Evolutionary conservation across 164 flowering plant genomes (phyloP).

Genomic region (Amborella trichopoda): DNA sequence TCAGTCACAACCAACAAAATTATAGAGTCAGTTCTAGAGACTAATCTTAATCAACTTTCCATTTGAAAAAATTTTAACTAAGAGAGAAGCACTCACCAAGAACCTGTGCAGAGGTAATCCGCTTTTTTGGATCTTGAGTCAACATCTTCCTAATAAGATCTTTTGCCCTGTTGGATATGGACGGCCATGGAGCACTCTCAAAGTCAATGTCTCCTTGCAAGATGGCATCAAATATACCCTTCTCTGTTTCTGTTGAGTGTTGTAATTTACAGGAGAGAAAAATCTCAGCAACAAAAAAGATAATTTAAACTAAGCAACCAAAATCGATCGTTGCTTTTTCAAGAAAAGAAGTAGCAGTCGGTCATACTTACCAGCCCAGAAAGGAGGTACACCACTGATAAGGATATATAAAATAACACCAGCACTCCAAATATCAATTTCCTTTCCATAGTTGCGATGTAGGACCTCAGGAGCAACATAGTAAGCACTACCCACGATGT

Average conservation of each 20-base stretch:
- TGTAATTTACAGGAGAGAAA: no score
- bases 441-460: slow-evolving; percentile 5
- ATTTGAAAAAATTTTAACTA: not conserved
- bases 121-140: slow-evolving; percentile 59
- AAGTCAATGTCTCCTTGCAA: slow-evolving; percentile 63
- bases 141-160: slow-evolving; percentile 82
- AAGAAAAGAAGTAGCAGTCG: not conserved
- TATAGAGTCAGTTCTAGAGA: not conserved
- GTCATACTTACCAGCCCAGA: slow-evolving; percentile 12
- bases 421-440: slow-evolving; percentile 11
- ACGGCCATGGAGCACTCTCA: slow-evolving; percentile 69
- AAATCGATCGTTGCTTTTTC: no score
- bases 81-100: slow-evolving; percentile 39
- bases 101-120: slow-evolving; percentile 76
- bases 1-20: not conserved
- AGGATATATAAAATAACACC: slow-evolving; percentile 11
- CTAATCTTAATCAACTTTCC: not conserved
- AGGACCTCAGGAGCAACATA: slow-evolving; percentile 10
- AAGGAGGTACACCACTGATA: slow-evolving; percentile 10
- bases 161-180: slow-evolving; percentile 66
- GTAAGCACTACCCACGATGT: slow-evolving; percentile 10
- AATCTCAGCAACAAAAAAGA: no score
- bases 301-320: no score
- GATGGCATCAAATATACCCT: slow-evolving; percentile 72
- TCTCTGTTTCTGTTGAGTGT: slow-evolving; percentile 81